A percentile compares a stretch with the other conserved stretches of the same genome.
These are phyloP conservation scores for Kwoniella shivajii DNA, from an alignment of 1,284 basidiomycete genomes.

Conservation along the genomic window DNA sequence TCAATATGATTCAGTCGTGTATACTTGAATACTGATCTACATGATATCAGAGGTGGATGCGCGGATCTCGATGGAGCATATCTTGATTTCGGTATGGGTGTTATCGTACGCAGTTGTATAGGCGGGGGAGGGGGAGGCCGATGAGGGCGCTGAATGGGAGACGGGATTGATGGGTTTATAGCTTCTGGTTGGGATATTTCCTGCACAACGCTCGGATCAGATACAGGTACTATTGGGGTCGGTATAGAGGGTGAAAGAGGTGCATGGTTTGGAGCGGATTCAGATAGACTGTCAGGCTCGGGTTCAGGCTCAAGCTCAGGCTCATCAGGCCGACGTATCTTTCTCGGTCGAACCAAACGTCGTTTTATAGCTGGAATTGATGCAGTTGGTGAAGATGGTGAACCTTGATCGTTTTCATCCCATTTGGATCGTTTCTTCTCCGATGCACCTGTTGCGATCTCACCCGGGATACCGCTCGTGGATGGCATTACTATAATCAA, in stretches of 20 bases:
- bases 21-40: constrained; percentile 88
- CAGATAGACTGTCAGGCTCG: too few species aligned
- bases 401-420: not conserved
- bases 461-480: too few species aligned
- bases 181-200: too few species aligned
- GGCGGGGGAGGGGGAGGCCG: constrained; percentile 1
- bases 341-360: constrained; percentile 42
- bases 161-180: constrained; percentile 5
- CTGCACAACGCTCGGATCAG: too few species aligned
- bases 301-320: too few species aligned
- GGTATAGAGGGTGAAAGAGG: constrained; percentile 1
- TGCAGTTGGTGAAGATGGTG: not conserved
- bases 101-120: not conserved
- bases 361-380: constrained; percentile 32
- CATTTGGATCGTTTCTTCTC: constrained; percentile 14
- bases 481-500: too few species aligned
- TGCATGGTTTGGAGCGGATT: not conserved
- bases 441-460: not conserved
- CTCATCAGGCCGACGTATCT: constrained; percentile 30
- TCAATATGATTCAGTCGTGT: constrained; percentile 97
- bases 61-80: constrained; percentile 69
- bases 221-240: not conserved
- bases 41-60: constrained; percentile 76
- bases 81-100: constrained; percentile 35
- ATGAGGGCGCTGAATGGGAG: constrained; percentile 9